Conservation (phyloP, 2,329 filamentous ascomycete genomes). For the Sordariomycetes sp. region DNA sequence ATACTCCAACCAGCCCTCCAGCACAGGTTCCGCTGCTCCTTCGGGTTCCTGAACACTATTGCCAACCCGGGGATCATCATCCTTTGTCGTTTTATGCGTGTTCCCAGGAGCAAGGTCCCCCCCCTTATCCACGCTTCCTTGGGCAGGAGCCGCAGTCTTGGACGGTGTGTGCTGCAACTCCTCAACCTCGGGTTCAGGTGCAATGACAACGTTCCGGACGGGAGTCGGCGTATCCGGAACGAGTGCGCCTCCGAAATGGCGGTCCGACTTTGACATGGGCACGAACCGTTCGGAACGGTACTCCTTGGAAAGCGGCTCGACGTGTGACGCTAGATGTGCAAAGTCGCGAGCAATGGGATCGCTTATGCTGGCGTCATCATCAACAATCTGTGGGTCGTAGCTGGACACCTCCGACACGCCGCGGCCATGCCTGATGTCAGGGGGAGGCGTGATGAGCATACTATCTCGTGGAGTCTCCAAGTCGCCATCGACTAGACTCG, state of each 20-base stretch:
- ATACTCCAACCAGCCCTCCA: neutral
- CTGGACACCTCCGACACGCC: neutral
- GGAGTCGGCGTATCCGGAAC: conserved; percentile 1
- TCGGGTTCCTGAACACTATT: neutral
- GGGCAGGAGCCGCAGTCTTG: neutral
- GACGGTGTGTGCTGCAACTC: neutral
- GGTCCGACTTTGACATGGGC: neutral
- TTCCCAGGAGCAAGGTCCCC: neutral
- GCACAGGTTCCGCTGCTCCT: neutral
- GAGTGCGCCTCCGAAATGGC: neutral
- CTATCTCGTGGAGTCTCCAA: conserved; percentile 11
- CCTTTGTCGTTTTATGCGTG: neutral
- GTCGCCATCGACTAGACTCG: conserved; percentile 11
- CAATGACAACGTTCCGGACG: neutral
- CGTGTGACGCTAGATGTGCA: neutral
- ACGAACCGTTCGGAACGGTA: neutral
- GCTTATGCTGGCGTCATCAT: neutral
- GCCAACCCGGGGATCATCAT: neutral
- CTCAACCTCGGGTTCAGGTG: neutral
- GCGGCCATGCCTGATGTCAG: conserved; percentile 5
- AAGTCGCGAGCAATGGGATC: conserved; percentile 2
- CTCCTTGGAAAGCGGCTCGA: neutral
- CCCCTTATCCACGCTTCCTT: neutral
- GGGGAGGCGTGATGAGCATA: conserved; percentile 10
- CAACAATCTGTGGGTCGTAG: neutral